phyloP scores from a whole-genome alignment of 129 eudicot species.

The Saposhnikovia divaricata region DNA sequence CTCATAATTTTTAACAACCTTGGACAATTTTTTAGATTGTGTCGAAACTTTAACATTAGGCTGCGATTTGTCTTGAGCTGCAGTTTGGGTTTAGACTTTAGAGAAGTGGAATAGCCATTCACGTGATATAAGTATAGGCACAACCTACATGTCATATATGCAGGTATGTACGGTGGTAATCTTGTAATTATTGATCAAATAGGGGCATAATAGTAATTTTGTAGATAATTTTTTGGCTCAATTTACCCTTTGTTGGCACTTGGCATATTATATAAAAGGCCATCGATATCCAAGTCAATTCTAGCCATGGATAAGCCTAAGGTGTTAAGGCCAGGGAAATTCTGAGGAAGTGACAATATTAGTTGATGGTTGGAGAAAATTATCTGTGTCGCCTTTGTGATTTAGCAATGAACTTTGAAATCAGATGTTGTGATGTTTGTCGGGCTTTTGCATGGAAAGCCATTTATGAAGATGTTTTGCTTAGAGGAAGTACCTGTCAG shows the following conservation, averaged over 20 bases:
- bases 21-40: conserved; percentile 35
- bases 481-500: conserved; percentile 39
- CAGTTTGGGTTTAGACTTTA: conserved; percentile 34
- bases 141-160: no score
- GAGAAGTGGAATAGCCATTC: no score
- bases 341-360: conserved; percentile 45
- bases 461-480: conserved; percentile 52
- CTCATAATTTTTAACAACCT: conserved; percentile 51
- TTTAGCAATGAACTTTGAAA: conserved; percentile 47
- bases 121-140: no score
- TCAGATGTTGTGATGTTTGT: conserved; percentile 52
- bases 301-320: conserved; percentile 56
- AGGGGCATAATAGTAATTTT: no score
- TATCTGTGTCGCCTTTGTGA: conserved; percentile 36
- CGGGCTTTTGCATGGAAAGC: conserved; percentile 71
- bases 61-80: conserved; percentile 46
- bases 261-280: conserved; percentile 50
- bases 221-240: no score
- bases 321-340: conserved; percentile 78
- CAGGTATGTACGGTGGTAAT: no score
- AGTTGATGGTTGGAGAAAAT: conserved; percentile 38
- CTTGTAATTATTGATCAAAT: no score
- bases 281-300: conserved; percentile 68
- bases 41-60: conserved; percentile 41
- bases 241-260: no score